Base-by-base conservation (phyloP, 2,329 filamentous ascomycete genomes). In the Beauveria brongniartii region DNA sequence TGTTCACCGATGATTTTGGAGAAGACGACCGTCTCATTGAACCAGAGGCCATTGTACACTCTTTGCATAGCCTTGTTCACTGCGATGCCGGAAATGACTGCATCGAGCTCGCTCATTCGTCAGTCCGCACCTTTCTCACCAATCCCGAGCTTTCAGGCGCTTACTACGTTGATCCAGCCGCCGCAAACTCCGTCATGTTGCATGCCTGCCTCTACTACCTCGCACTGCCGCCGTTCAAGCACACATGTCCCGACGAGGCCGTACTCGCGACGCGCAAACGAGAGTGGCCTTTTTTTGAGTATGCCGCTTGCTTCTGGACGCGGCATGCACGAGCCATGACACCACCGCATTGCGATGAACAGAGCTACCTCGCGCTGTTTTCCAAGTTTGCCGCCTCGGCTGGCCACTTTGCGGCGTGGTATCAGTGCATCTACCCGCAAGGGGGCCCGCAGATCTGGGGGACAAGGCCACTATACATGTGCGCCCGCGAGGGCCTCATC, bases 1-100 rank as follows among this genome's bases (percentile, higher is more conserved):
- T 51, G 2, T 26, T 55, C 2, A 34, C 41, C 8, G 34, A n/a
- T 6, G 53, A 57, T 2, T 61, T 61, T 16, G 46, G 20, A 12
- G 59, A 61, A 28, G 59, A 61, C 16, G 59, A 61, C 37, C 59
- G 59, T 28, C 52, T 61, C 20, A 61, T 61, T 30, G 53, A 61
- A 20, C 59, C 59, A 43, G 59, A 61, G 28, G 34, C 59, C 40
- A 46, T 61, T 18, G 44, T 61, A 7, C 16, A 55, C 26, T 28
- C 46, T 8, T 34, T 61, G 28, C 59, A 50, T 34, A 56, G 43
- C 34, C 48, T 61, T 9, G 59, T 61, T 14, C 52, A 47, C 26
- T 52, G 34, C 41, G 52, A 57, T 14, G 28, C 53, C 16, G 37
- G 28, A 10, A 57, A 18, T 10, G 41, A 61, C 20, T 28, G 46